Evolutionary conservation across 177 flowering plant genomes (phyloP).

Genomic region (Telopea speciosissima): DNA sequence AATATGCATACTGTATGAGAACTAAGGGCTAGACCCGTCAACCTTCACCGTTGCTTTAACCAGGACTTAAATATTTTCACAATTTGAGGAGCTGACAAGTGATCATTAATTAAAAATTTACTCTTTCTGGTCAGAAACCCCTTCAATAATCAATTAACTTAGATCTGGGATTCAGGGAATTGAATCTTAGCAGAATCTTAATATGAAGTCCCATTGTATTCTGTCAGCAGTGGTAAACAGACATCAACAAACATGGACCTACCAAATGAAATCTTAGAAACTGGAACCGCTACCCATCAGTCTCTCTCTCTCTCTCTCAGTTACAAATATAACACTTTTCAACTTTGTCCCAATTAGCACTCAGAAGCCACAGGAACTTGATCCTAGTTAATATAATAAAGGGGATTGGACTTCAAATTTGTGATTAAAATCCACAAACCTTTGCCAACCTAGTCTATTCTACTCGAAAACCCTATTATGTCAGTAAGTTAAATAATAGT

Average conservation of each 20-base stretch:
- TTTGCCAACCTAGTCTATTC: background rate
- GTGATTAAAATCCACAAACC: background rate
- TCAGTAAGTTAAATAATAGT: background rate
- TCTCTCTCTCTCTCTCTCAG: background rate
- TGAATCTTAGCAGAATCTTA: background rate
- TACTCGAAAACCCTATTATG: background rate
- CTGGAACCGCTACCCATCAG: background rate
- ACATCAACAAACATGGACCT: background rate
- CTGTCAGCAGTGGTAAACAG: background rate
- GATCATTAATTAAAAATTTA: too few relatives aligned
- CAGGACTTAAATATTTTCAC: background rate
- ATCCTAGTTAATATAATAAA: too few relatives aligned
- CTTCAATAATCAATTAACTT: background rate
- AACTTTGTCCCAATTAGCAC: too few relatives aligned
- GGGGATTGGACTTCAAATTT: background rate
- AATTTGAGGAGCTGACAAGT: background rate
- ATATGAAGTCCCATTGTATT: background rate
- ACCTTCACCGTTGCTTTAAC: background rate
- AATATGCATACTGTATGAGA: too few relatives aligned
- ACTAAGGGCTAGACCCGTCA: too few relatives aligned
- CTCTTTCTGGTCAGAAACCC: background rate
- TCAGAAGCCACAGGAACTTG: background rate
- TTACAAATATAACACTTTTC: background rate
- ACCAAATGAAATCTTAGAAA: background rate
- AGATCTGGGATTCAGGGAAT: background rate